Base-by-base conservation (phyloP, 2,329 filamentous ascomycete species). In the Aureobasidium vineae region DNA sequence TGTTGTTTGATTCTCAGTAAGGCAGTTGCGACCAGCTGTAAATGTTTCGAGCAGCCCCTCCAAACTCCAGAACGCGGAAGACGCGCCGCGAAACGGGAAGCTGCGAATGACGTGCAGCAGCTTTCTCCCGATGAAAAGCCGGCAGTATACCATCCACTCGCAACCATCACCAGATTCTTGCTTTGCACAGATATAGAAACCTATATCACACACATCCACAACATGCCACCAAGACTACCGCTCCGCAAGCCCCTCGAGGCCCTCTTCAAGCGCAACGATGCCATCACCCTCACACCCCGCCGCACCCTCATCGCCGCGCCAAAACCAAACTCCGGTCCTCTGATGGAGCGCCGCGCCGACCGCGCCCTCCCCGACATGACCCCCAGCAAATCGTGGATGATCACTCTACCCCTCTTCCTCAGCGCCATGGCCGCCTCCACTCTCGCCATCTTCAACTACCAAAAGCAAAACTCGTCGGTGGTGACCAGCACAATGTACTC, bases 361-460 rank as follows among this genome's bases (percentile, higher is more conserved):
- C 81, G 83, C 70, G 83, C 78, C 54, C 79, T 85, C 2, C 83
- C 83, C 19, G 72, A 77, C 36, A 73, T 83, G 47, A 71, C 75
- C 10, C 68, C 71, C n/a, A 70, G 71, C n/a, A 71, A 67, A 57
- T 69, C 72, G 65, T 78, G 76, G 76, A 68, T 76, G 65, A 85
- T 85, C 72, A 92, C 91, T 0, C 79, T 97, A 40, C 94, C 94
- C 64, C 80, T 96, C 76, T 98, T 98, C 84, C 76, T 89, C 63
- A 78, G 85, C 69, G 81, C 91, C 69, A 86, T 97, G 72, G 85
- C 86, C 57, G 82, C 84, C 65, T 89, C 88, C 71, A 88, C 88
- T 70, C 81, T 96, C 68, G 91, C 90, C 71, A 97, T 99, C 78
- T 98, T 99, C 89, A 99, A 99, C 85, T 98, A 99, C 85, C 94